These are phyloP conservation scores for Schwanniomyces yamadae DNA, from an alignment of 805 yeast species.

Conservation along the genomic window DNA sequence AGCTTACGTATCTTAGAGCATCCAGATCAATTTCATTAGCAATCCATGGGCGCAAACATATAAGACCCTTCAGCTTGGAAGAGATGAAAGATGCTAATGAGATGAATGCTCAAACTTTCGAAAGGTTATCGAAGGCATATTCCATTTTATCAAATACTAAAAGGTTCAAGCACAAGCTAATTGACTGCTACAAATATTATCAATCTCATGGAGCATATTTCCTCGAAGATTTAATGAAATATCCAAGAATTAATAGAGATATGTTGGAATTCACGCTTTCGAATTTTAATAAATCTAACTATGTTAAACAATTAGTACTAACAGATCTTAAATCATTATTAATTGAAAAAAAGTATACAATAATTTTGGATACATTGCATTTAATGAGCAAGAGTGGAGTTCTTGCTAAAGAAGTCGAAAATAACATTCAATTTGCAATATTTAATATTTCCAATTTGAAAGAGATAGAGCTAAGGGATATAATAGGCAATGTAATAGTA, in stretches of 20 bases:
- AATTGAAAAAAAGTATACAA: constrained; percentile 8
- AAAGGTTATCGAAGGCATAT: constrained; percentile 17
- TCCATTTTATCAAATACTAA: constrained; percentile 7
- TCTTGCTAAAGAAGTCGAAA: neutral
- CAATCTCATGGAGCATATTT: constrained; percentile 8
- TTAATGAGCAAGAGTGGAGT: constrained; percentile 1
- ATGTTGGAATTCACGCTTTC: constrained; percentile 15
- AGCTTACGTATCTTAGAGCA: too few relatives aligned
- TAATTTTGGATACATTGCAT: constrained; percentile 8
- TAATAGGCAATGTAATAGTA: constrained; percentile 14
- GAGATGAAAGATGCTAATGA: constrained; percentile 4
- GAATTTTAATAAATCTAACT: constrained; percentile 15
- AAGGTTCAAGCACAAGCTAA: constrained; percentile 12
- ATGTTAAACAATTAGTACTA: constrained; percentile 18
- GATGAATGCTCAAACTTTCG: constrained; percentile 6
- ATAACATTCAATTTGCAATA: neutral
- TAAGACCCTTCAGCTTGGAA: neutral
- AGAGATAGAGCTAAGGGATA: neutral
- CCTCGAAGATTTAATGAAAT: constrained; percentile 19
- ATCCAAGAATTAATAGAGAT: constrained; percentile 16
- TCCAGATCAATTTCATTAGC: too few relatives aligned
- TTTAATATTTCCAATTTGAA: neutral
- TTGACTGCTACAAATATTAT: constrained; percentile 17
- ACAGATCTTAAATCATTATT: constrained; percentile 15
- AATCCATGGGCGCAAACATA: too few relatives aligned